Evolutionary conservation across 2,329 filamentous ascomycete genomes (phyloP), one percentile per base, ranked within the genome.

Genomic region (Westerdykella aurantiaca): DNA sequence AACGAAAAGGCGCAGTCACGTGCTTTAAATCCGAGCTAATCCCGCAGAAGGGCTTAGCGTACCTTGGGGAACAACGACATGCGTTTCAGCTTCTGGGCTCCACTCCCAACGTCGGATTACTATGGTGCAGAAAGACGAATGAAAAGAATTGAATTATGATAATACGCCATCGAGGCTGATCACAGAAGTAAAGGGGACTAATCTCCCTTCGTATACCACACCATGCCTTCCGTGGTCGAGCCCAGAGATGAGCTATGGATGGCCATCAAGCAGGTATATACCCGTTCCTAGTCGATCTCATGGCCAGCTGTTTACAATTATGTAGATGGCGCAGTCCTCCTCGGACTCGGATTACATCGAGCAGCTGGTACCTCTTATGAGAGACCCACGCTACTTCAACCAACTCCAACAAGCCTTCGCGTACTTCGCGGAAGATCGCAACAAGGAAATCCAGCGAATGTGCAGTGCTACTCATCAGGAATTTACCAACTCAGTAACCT

Each of bases 401-500:
- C 80, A 83, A 46, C 77, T 98, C 34, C 80, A 89, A 39, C 84
- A 90, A 56, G 86, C 86, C 48, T 76, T 95, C 44, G 81, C 83
- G 37, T 82, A 83, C 54, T 94, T 95, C 67, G 87, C 90, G 29
- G 83, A 85, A 54, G 87, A 93, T 38, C 84, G 90, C 48, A 93
- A 98, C 67, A 71, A 80, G 12, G 90, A 97, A 57, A 97, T 98
- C 52, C 93, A 98, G 70, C 81, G 81, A 17, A 94, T 97, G 57
- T 95, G 93, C 57, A 83, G 95, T 58, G 91, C 87, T 10, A 95
- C 96, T 59, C 93, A 98, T 61, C 91, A 97, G 62, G 93, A 96
- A 60, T 98, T 98, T 61, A 84, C 97, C 29, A 82, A 81, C 52
- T 96, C 91, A 0, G 89, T 98, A 54, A 94, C 93, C 59, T 88